Evolutionary conservation across 2,329 filamentous ascomycete species (phyloP).

Genomic region (Podosphaera fusca): DNA sequence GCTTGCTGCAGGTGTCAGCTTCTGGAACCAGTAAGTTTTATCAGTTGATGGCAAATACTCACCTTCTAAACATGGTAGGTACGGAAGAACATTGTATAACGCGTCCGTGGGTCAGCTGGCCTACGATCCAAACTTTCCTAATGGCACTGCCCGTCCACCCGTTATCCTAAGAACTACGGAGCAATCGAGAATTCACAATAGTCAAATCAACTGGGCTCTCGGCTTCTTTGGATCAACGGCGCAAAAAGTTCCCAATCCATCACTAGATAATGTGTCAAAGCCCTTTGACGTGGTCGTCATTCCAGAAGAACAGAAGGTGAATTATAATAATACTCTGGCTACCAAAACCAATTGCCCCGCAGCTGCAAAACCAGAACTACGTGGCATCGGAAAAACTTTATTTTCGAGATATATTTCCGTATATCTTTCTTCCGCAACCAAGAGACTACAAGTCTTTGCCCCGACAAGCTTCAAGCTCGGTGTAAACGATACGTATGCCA

Average conservation of each 20-base stretch:
- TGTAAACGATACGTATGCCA: conserved; percentile 25
- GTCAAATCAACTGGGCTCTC: conserved; percentile 27
- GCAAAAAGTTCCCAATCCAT: conserved; percentile 17
- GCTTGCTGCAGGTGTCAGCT: conserved; percentile 24
- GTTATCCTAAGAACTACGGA: conserved; percentile 29
- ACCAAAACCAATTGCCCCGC: conserved; percentile 26
- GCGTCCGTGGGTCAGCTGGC: conserved; percentile 23
- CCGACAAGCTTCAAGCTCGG: conserved; percentile 25
- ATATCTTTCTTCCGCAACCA: conserved; percentile 23
- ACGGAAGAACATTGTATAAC: conserved; percentile 29
- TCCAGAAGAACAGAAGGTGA: conserved; percentile 20
- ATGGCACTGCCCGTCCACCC: conserved; percentile 25
- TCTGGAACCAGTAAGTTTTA: conserved; percentile 21
- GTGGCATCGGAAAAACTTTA: conserved; percentile 19
- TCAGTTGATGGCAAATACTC: neutral
- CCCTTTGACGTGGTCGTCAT: conserved; percentile 27
- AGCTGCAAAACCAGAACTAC: conserved; percentile 11
- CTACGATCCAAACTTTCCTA: conserved; percentile 23
- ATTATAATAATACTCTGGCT: conserved; percentile 28
- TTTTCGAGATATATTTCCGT: conserved; percentile 22
- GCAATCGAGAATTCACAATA: conserved; percentile 30
- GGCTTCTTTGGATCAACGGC: conserved; percentile 28
- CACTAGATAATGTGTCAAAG: conserved; percentile 19
- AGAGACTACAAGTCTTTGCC: conserved; percentile 23
- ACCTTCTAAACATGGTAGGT: conserved; percentile 12